phyloP scores from a whole-genome alignment of 2,329 filamentous ascomycete genomes.

The Beauveria sp. region DNA sequence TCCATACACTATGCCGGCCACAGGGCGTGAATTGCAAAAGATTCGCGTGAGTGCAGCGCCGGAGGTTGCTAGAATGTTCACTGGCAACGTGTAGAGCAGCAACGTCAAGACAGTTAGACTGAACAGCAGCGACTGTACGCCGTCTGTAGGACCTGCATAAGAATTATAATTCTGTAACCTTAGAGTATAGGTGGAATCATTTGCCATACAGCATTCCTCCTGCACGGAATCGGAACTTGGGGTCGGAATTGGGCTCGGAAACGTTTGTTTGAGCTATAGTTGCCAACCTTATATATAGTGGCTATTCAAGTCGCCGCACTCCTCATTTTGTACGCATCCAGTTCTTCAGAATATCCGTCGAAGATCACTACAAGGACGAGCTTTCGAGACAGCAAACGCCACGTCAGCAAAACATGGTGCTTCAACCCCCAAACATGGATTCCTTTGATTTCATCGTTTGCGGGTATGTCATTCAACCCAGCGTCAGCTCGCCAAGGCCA shows the following conservation, averaged over 20 bases:
- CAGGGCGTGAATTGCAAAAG: no score
- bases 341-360: no score
- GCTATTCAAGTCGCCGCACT: neutral
- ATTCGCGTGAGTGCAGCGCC: no score
- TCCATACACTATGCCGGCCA: no score
- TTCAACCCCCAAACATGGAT: neutral
- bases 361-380: no score
- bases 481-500: neutral
- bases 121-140: no score
- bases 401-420: neutral
- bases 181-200: neutral
- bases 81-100: no score
- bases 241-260: neutral
- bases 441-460: conserved; percentile 28
- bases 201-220: neutral
- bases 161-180: no score
- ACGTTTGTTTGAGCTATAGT: neutral
- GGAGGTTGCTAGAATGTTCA: no score
- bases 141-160: neutral
- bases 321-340: neutral
- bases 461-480: conserved; percentile 20
- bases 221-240: neutral
- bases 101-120: no score
- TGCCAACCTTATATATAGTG: neutral
- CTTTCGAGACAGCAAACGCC: no score